A percentile compares a stretch with the other conserved stretches of the same genome.
phyloP scores from a whole-genome alignment of 129 eudicot genomes.

The Saussurea involucrata region DNA sequence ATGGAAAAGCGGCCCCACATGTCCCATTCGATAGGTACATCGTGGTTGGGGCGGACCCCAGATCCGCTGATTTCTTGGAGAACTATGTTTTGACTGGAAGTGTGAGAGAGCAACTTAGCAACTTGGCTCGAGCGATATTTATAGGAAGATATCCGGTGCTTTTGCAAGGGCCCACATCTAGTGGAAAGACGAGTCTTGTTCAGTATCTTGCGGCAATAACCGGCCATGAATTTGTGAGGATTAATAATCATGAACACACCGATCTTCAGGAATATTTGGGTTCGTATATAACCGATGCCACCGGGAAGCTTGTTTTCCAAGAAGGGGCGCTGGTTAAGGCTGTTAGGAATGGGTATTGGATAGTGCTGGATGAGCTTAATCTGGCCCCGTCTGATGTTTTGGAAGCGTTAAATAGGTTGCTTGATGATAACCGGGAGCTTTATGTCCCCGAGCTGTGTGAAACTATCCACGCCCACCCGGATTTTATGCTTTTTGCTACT shows the following conservation, averaged over 20 bases:
- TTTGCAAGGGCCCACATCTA: constrained; percentile 96
- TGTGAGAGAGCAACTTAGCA: constrained; percentile 72
- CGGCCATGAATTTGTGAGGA: constrained; percentile 88
- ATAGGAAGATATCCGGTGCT: constrained; percentile 84
- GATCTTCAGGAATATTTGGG: constrained; percentile 97
- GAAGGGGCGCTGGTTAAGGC: constrained; percentile 96
- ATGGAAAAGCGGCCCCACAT: constrained; percentile 40
- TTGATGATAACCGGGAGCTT: constrained; percentile 95
- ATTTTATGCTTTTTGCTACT: constrained; percentile 96
- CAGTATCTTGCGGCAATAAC: constrained; percentile 86
- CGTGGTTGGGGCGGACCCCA: constrained; percentile 15
- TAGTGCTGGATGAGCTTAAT: constrained; percentile 94
- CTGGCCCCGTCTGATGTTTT: constrained; percentile 96
- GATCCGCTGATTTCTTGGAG: constrained; percentile 34
- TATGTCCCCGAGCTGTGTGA: constrained; percentile 84
- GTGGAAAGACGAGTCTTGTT: constrained; percentile 98
- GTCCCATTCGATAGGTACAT: constrained; percentile 49
- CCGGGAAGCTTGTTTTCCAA: constrained; percentile 79
- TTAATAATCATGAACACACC: constrained; percentile 95
- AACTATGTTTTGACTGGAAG: constrained; percentile 67
- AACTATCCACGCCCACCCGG: constrained; percentile 69
- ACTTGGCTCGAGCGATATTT: constrained; percentile 72
- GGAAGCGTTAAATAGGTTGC: constrained; percentile 88
- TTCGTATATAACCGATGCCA: constrained; percentile 83
- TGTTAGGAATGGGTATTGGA: constrained; percentile 87